Evolutionary conservation across 2,329 filamentous ascomycete species (phyloP), one percentile per base, ranked within the genome.

Genomic region (Neoscytalidium dimidiatum): DNA sequence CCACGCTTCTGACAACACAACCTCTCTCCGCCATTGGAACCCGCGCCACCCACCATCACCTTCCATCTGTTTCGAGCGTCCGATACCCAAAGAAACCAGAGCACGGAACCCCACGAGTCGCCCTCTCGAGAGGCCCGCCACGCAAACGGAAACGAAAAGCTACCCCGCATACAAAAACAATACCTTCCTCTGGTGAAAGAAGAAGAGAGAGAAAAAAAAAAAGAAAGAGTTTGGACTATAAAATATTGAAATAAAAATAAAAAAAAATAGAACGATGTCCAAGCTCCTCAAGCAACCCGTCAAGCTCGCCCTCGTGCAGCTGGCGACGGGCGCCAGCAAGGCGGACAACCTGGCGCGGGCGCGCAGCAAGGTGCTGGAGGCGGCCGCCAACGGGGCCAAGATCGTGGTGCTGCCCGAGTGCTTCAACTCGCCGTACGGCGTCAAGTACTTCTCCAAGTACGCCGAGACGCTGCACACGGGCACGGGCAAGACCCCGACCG

Each of bases 371-470:
- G 93, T 98, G 66, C 85, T 92, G 68, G 89, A 92, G 77, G 94
- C 95, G 4, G 90, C 92, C 26, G 78, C 82, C 28, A 82, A 64
- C 11, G 94, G 94, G 70, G 92, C 94, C 66, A 88, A 91, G 65
- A 88, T 99, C 66, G 89, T 98, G 69, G 92, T 98, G 35, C 86
- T 99, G 19, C 95, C 95, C 38, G 95, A 99, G 82, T 99, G 95
- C 84, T 99, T 99, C 88, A 99, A 99, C 83, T 96, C 92, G 46
- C 95, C 95, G 8, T 99, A 99, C 79, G 95, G 95, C 70, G 93
- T 89, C 69, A 85, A 92, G 74, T 94, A 90, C 83, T 99, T 99
- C 80, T 90, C 94, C 62, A 86, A 89, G 67, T 98, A 98, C 78
- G 94, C 95, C 70, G 95, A 99, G 80, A 90, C 88, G 1, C 88